These are phyloP conservation scores for Starmerella scarabaei DNA, from an alignment of 805 yeast genomes.

Conservation along the genomic window DNA sequence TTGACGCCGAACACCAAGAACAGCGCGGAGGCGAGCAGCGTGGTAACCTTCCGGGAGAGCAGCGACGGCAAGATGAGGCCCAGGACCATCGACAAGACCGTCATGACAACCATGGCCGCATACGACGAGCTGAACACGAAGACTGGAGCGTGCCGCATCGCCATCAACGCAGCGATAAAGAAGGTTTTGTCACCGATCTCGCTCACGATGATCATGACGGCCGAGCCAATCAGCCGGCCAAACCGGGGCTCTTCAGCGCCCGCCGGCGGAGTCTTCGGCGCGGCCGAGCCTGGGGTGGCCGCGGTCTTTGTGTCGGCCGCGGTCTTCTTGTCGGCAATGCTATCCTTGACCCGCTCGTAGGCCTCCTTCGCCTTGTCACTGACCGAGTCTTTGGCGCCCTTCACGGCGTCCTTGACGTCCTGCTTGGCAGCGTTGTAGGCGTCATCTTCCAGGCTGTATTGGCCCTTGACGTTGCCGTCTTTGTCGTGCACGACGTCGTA, in stretches of 20 bases:
- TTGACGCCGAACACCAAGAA: conserved; percentile 42
- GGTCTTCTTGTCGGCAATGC: not conserved
- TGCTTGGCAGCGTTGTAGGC: not conserved
- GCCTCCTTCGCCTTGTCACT: not conserved
- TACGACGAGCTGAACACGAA: conserved; percentile 86
- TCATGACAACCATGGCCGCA: conserved; percentile 76
- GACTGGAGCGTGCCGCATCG: conserved; percentile 78
- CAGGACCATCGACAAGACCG: conserved; percentile 74
- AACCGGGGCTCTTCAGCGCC: conserved; percentile 26
- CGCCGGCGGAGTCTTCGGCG: not conserved
- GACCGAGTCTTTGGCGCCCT: not conserved
- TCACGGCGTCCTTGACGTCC: not conserved
- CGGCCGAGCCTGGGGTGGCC: not conserved
- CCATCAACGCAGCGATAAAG: conserved; percentile 92
- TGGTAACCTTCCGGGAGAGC: conserved; percentile 67
- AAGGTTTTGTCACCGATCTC: conserved; percentile 98
- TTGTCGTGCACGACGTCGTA: not conserved
- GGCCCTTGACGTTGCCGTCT: not conserved
- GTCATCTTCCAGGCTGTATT: not conserved
- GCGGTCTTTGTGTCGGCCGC: not conserved
- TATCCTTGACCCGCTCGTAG: not conserved
- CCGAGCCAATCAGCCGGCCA: conserved; percentile 50
- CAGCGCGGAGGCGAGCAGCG: conserved; percentile 64
- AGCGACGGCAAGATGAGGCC: conserved; percentile 86
- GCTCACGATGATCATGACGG: conserved; percentile 84